Evolutionary conservation across 1,284 basidiomycete genomes (phyloP), one percentile per base, ranked within the genome.

Genomic region (Omphalotus olearius): DNA sequence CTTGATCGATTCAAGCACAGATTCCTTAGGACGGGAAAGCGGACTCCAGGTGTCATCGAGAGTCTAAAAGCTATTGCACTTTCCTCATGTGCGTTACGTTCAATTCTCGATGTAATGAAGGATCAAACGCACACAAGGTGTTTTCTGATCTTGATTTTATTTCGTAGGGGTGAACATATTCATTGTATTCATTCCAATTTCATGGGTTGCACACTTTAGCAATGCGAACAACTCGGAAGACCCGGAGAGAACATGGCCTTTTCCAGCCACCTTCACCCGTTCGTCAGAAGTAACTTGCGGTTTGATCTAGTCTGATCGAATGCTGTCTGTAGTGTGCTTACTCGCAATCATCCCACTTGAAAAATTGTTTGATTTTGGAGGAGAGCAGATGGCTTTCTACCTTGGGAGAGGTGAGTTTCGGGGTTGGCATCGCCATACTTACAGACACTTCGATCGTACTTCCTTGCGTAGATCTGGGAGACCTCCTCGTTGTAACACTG

Each of bases 141-240:
- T 36, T 45, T 41, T 45, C 23, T 23, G 23, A 23, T 23, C 42
- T 28, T 37, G 41, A 40, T 44, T 48, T 39, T 51, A 26, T 20
- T 36, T 44, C 26, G 1, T 50, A 83, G 82, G 76, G 74, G 61
- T 85, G 17, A 86, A 85, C 58, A 18, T 78, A 1, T 71, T 87
- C 33, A 59, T 86, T 18, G 17, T 85, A 1, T 72, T 81, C 57
- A 71, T 86, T 11, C 83, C 84, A 0, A 56, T 86, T 37, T 78
- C 83, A 11, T 88, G 84, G 84, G 72, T 67, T 4, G 71, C 77
- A 0, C 79, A 85, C 59, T 85, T 79, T 47, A 52, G 47, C 10
- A 60, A 58, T 51, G 45, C 42, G 14, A 33, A 55, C 50, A 52
- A 54, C 20, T 26, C 28, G 6, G 49, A 57, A 25, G 23, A 56